phyloP scores from a whole-genome alignment of 163 green algal species.

The Prototheca wickerhamii region DNA sequence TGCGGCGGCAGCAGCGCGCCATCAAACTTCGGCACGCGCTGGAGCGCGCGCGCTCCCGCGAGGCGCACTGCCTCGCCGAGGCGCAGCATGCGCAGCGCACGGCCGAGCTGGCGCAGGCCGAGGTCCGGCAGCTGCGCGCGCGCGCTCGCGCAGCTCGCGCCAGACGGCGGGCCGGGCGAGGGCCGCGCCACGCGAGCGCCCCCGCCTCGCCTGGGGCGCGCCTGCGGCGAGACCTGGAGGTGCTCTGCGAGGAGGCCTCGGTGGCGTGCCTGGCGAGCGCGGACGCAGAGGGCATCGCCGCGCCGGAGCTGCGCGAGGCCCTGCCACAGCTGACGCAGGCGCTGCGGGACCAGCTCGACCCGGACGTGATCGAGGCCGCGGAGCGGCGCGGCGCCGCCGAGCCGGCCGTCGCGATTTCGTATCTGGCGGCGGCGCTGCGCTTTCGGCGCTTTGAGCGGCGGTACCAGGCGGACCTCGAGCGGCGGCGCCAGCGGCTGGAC shows the following conservation, averaged over 20 bases:
- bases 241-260: too few species aligned
- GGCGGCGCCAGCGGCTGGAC: not conserved
- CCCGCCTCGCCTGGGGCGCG: too few species aligned
- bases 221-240: too few species aligned
- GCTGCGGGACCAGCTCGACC: not conserved
- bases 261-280: not conserved
- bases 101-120: not conserved
- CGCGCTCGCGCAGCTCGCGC: constrained; percentile 11
- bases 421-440: not conserved
- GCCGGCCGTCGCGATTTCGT: not conserved
- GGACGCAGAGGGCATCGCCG: not conserved
- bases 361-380: not conserved
- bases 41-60: constrained; percentile 16
- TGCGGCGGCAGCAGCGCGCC: not conserved
- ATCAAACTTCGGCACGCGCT: constrained; percentile 13
- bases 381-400: not conserved
- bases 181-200: too few species aligned
- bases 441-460: not conserved
- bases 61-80: constrained; percentile 11
- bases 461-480: not conserved
- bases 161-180: too few species aligned
- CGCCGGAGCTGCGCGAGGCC: not conserved
- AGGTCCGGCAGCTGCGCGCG: constrained; percentile 13
- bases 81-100: constrained; percentile 9
- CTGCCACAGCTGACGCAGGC: not conserved